Percentiles rank a stretch among this genome's conserved stretches.
These are phyloP conservation scores for Punctularia strigosozonata DNA, from an alignment of 768 basidiomycete species.

Conservation along the genomic window DNA sequence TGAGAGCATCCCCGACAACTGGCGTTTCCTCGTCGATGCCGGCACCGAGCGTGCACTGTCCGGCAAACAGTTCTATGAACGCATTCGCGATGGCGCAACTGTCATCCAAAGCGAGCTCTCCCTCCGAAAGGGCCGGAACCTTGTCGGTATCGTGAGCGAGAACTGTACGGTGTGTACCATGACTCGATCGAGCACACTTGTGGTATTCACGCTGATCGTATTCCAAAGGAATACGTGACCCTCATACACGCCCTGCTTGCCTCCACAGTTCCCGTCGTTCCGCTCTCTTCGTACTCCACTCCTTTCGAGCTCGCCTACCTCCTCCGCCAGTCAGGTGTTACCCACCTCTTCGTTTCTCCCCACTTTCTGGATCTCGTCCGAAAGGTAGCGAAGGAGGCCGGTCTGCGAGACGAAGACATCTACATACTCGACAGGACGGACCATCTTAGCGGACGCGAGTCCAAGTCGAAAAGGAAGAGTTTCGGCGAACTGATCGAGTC, in stretches of 20 bases:
- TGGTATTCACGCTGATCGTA: not conserved
- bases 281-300: slow-evolving; percentile 45
- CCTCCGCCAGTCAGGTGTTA: slow-evolving; percentile 33
- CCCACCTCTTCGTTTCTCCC: slow-evolving; percentile 42
- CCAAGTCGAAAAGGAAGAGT: too few species aligned
- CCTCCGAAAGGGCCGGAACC: slow-evolving; percentile 42
- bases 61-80: slow-evolving; percentile 36
- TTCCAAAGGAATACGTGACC: slow-evolving; percentile 38
- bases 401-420: slow-evolving; percentile 28
- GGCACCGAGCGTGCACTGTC: slow-evolving; percentile 33
- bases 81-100: slow-evolving; percentile 43
- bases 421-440: slow-evolving; percentile 42
- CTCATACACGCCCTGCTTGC: slow-evolving; percentile 37
- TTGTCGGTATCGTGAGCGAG: slow-evolving; percentile 60
- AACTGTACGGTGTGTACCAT: slow-evolving; percentile 47
- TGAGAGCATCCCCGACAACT: slow-evolving; percentile 45
- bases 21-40: slow-evolving; percentile 42
- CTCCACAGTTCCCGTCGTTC: slow-evolving; percentile 38
- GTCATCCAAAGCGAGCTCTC: slow-evolving; percentile 31
- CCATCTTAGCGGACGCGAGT: slow-evolving; percentile 22
- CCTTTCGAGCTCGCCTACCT: slow-evolving; percentile 42
- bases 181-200: not conserved
- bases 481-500: slow-evolving; percentile 32
- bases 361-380: slow-evolving; percentile 29
- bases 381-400: slow-evolving; percentile 21